Conservation (phyloP, 345 rosid species). For the Lagerstroemia speciosa region DNA sequence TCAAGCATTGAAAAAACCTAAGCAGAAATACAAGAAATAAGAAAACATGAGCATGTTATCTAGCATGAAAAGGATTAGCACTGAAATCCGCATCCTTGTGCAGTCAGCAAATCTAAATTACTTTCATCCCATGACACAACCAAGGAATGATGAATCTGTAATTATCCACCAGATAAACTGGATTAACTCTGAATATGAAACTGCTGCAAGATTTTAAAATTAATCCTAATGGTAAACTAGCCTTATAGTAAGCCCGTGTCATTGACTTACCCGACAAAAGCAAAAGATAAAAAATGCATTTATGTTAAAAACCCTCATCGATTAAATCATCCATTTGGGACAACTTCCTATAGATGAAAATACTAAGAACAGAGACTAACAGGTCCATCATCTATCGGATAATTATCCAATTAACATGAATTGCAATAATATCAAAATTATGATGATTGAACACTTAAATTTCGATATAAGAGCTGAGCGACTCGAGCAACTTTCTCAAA, state of each 20-base stretch:
- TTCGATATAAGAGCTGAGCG: not conserved
- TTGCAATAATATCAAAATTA: not conserved
- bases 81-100: not conserved
- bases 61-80: not conserved
- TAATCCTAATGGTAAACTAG: not conserved
- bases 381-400: not conserved
- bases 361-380: too few species aligned
- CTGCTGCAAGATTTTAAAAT: not conserved
- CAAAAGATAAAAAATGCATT: not conserved
- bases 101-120: not conserved
- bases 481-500: not conserved
- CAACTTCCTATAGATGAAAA: not conserved
- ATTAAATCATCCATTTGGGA: not conserved
- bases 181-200: not conserved
- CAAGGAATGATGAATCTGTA: not conserved
- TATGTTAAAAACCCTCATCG: not conserved
- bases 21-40: not conserved
- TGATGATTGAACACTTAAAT: not conserved
- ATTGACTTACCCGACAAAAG: not conserved
- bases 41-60: not conserved
- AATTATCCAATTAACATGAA: not conserved
- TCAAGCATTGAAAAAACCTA: constrained; percentile 88
- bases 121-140: not conserved
- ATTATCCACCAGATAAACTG: not conserved
- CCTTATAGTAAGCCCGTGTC: not conserved